A percentile compares a stretch with the other conserved stretches of the same genome.
Conservation (phyloP, 257 asterid species). For the Lithospermum erythrorhizon region DNA sequence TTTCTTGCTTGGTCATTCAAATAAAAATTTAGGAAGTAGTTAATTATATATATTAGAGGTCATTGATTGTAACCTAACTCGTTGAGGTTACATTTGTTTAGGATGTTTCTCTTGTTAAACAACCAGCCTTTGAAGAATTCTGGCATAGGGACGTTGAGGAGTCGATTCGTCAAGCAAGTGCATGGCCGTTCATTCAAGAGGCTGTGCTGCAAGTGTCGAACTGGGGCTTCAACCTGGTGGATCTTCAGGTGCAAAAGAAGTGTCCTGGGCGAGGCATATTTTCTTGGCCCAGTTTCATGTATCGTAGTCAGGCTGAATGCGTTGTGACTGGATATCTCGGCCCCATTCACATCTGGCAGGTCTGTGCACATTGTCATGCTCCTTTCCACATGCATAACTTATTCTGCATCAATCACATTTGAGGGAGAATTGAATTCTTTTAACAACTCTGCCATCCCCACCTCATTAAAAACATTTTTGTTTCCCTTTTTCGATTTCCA, state of each 20-base stretch:
- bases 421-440: too few relatives aligned
- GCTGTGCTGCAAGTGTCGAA: conserved; percentile 71
- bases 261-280: conserved; percentile 45
- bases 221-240: conserved; percentile 72
- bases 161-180: conserved; percentile 55
- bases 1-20: too few relatives aligned
- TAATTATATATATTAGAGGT: neutral
- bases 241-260: conserved; percentile 58
- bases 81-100: conserved; percentile 7
- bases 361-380: conserved; percentile 7
- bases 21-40: neutral
- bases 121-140: conserved; percentile 41
- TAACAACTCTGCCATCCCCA: too few relatives aligned
- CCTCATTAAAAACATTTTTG: neutral
- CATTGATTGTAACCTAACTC: neutral
- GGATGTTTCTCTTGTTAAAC: conserved; percentile 46
- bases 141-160: conserved; percentile 94
- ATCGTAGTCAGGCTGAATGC: conserved; percentile 52
- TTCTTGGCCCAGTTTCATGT: conserved; percentile 58
- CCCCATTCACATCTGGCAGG: conserved; percentile 97
- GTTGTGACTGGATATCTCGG: conserved; percentile 73
- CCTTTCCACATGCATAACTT: neutral
- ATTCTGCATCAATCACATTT: neutral
- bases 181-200: conserved; percentile 64
- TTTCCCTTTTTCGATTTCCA: neutral